Evolutionary conservation across 2,329 filamentous ascomycete genomes (phyloP).

Genomic region (Ophiostoma piceae): DNA sequence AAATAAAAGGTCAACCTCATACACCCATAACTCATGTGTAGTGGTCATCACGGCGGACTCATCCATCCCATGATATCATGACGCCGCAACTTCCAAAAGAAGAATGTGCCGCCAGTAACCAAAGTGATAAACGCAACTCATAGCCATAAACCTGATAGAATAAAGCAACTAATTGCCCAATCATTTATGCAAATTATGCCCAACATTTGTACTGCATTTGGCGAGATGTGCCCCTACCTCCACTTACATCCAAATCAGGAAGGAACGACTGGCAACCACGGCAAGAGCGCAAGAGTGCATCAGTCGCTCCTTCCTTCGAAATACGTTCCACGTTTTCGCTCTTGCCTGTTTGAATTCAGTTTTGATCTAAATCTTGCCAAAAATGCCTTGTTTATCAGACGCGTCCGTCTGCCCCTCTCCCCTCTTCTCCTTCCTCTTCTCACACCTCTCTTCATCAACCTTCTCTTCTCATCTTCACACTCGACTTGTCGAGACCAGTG

Average conservation of each 20-base stretch:
- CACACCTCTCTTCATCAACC: neutral
- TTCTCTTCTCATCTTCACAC: neutral
- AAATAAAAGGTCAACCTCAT: too few relatives aligned
- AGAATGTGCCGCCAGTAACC: neutral
- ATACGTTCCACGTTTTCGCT: neutral
- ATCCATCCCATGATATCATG: neutral
- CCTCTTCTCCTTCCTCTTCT: neutral
- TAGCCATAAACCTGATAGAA: neutral
- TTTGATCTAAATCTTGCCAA: neutral
- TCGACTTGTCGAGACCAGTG: neutral
- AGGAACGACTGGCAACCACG: conserved; percentile 4
- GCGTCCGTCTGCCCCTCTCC: conserved; percentile 6
- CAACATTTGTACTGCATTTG: neutral
- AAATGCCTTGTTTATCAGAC: neutral
- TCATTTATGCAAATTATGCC: neutral
- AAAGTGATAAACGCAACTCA: neutral
- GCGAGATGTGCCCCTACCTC: neutral
- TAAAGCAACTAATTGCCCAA: neutral
- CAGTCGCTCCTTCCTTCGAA: neutral
- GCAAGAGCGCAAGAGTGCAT: neutral
- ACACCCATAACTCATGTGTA: neutral
- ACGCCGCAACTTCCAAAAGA: neutral
- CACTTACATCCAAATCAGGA: conserved; percentile 16
- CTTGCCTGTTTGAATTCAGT: neutral
- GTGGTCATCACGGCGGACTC: neutral